Evolutionary conservation across 2,329 filamentous ascomycete species (phyloP).

Genomic region (Beauveria caledonica): DNA sequence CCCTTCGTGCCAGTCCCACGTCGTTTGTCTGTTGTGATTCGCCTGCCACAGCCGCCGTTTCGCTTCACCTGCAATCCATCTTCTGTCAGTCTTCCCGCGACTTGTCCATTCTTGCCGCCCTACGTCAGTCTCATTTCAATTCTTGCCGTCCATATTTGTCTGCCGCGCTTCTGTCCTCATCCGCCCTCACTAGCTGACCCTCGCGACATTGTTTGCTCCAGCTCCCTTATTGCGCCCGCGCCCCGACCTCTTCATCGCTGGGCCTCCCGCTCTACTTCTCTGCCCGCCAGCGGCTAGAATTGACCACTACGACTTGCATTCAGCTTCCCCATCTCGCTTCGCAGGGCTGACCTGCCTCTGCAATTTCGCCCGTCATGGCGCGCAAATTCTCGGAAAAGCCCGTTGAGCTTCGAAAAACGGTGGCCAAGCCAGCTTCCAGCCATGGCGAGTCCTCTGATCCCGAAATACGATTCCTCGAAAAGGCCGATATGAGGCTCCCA

Average conservation of each 20-base stretch:
- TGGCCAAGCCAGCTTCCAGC: constrained; percentile 25
- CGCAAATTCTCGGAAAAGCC: neutral
- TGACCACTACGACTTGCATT: neutral
- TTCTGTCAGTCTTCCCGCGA: neutral
- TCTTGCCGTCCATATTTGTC: neutral
- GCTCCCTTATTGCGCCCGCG: neutral
- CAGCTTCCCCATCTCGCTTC: neutral
- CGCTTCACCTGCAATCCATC: constrained; percentile 1
- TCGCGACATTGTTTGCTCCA: neutral
- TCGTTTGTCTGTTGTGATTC: constrained; percentile 6
- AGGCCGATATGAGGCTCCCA: constrained; percentile 36
- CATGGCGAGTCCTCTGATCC: constrained; percentile 27
- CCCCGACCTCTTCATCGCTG: neutral
- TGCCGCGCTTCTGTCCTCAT: neutral
- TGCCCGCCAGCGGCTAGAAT: neutral
- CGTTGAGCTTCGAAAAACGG: constrained; percentile 10
- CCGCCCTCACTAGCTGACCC: neutral
- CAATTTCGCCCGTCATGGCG: constrained; percentile 15
- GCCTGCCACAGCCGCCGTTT: neutral
- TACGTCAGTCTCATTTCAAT: neutral
- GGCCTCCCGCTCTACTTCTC: neutral
- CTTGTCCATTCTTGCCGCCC: neutral
- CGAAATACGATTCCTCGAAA: constrained; percentile 24
- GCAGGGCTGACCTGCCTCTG: constrained; percentile 2
- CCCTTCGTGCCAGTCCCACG: constrained; percentile 7